phyloP scores from a whole-genome alignment of 371 early-diverging fungal species.

The Lichtheimia corymbifera region DNA sequence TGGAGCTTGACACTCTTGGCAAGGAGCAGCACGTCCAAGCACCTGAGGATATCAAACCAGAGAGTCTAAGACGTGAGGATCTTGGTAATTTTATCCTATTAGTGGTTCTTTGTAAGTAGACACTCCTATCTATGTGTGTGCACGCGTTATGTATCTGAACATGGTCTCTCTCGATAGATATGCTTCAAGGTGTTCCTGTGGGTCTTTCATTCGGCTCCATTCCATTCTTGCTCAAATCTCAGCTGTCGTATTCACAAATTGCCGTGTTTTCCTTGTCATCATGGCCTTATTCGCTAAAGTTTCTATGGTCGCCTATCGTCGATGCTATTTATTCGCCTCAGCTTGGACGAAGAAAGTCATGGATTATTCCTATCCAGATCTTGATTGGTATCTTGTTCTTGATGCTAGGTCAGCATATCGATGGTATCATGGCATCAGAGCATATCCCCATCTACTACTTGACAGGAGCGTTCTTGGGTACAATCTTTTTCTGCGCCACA shows the following conservation, averaged over 20 bases:
- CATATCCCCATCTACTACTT: slow-evolving; percentile 65
- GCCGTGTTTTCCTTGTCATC: slow-evolving; percentile 91
- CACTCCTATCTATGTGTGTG: not conserved
- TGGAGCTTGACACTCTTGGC: slow-evolving; percentile 28
- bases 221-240: slow-evolving; percentile 91
- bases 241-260: slow-evolving; percentile 87
- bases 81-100: slow-evolving; percentile 67
- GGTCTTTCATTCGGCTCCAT: slow-evolving; percentile 91
- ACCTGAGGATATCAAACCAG: slow-evolving; percentile 9
- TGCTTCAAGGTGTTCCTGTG: slow-evolving; percentile 93
- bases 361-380: slow-evolving; percentile 98
- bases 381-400: slow-evolving; percentile 75
- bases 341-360: slow-evolving; percentile 92
- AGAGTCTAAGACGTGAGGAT: slow-evolving; percentile 45
- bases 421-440: slow-evolving; percentile 67
- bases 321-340: slow-evolving; percentile 82
- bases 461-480: slow-evolving; percentile 69
- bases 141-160: not conserved
- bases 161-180: slow-evolving; percentile 46
- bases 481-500: slow-evolving; percentile 94
- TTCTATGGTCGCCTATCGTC: slow-evolving; percentile 96
- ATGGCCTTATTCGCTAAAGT: slow-evolving; percentile 92
- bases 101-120: slow-evolving; percentile 64
- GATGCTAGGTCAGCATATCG: slow-evolving; percentile 77
- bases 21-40: slow-evolving; percentile 3